Conservation (phyloP, 768 basidiomycete species). For the Xerocomellus dryophilus region DNA sequence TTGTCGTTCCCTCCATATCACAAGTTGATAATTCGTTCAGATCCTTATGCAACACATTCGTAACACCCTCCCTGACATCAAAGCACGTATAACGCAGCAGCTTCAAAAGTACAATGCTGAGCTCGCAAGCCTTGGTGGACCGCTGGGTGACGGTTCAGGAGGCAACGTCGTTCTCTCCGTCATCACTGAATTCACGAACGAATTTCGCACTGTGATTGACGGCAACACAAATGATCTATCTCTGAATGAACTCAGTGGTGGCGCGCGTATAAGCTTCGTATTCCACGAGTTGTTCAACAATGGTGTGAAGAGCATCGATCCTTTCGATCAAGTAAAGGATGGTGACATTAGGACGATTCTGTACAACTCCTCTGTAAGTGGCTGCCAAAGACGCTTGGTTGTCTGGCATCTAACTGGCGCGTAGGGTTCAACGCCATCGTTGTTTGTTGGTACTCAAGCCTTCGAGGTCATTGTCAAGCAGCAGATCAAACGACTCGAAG, state of each 20-base stretch:
- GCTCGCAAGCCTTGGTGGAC: slow-evolving; percentile 79
- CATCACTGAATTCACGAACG: slow-evolving; percentile 96
- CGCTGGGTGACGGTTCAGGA: slow-evolving; percentile 79
- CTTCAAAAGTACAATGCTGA: slow-evolving; percentile 86
- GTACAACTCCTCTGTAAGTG: slow-evolving; percentile 93
- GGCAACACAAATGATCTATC: slow-evolving; percentile 96
- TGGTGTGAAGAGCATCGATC: slow-evolving; percentile 93
- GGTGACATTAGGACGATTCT: slow-evolving; percentile 94
- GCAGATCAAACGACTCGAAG: slow-evolving; percentile 95
- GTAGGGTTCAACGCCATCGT: slow-evolving; percentile 90
- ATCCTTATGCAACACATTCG: slow-evolving; percentile 99
- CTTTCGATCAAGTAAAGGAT: slow-evolving; percentile 98
- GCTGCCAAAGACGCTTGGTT: background rate
- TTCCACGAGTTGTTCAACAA: slow-evolving; percentile 99
- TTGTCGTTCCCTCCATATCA: background rate
- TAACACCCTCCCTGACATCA: slow-evolving; percentile 97
- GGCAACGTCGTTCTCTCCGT: slow-evolving; percentile 93
- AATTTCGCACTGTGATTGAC: slow-evolving; percentile 96
- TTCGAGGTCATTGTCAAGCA: slow-evolving; percentile 99
- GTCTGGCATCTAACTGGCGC: background rate
- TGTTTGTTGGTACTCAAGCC: slow-evolving; percentile 95
- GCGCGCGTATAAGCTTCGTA: slow-evolving; percentile 97
- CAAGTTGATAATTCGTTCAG: slow-evolving; percentile 37
- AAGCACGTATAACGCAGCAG: slow-evolving; percentile 88
- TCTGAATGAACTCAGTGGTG: slow-evolving; percentile 95